These are phyloP conservation scores for Globisporangium echinulatum DNA, from an alignment of 352 stramenopile genomes.

Conservation along the genomic window DNA sequence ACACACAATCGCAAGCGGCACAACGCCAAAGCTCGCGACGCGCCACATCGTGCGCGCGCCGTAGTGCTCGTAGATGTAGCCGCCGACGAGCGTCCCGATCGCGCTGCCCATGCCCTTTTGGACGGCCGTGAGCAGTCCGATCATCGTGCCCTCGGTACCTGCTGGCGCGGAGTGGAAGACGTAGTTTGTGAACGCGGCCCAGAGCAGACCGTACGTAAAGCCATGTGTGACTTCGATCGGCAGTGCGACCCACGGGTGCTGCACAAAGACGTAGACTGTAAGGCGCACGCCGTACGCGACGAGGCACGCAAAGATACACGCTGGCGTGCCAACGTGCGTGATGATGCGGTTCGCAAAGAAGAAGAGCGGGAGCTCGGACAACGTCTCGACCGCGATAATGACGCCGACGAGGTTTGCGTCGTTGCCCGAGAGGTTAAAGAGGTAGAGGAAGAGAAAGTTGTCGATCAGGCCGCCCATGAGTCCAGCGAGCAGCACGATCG, in stretches of 20 bases:
- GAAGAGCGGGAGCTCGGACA: slow-evolving; percentile 69
- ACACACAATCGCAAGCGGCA: slow-evolving; percentile 38
- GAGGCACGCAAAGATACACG: slow-evolving; percentile 46
- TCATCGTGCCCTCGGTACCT: slow-evolving; percentile 69
- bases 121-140: slow-evolving; percentile 51
- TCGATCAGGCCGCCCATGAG: slow-evolving; percentile 55
- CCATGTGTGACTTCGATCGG: slow-evolving; percentile 64
- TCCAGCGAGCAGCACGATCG: slow-evolving; percentile 57
- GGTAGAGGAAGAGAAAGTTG: slow-evolving; percentile 67
- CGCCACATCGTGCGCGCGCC: slow-evolving; percentile 56
- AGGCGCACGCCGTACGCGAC: slow-evolving; percentile 51
- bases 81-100: slow-evolving; percentile 52
- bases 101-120: slow-evolving; percentile 64
- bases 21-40: slow-evolving; percentile 37
- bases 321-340: slow-evolving; percentile 40
- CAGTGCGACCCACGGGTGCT: slow-evolving; percentile 57
- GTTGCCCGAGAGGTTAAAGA: slow-evolving; percentile 66
- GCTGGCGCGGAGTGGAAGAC: slow-evolving; percentile 53
- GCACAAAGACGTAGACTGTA: slow-evolving; percentile 52
- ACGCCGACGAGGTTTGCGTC: slow-evolving; percentile 55
- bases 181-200: slow-evolving; percentile 77
- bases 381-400: slow-evolving; percentile 61
- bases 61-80: slow-evolving; percentile 67
- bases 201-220: slow-evolving; percentile 62
- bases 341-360: slow-evolving; percentile 72